Conservation (phyloP, 495 filamentous ascomycete species). For the Aspergillus hancockii region DNA sequence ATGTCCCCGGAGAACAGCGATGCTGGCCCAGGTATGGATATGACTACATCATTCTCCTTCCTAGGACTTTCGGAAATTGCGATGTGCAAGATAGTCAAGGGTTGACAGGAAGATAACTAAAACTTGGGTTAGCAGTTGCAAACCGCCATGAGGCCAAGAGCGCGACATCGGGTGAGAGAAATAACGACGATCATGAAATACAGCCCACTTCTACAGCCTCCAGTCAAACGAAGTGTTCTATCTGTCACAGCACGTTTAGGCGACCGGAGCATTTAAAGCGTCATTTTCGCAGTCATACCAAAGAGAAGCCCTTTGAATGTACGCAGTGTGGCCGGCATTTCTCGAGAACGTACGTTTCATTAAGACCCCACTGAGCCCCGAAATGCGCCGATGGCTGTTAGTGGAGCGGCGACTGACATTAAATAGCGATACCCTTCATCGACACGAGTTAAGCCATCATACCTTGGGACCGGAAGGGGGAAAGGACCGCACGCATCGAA, state of each 20-base stretch:
- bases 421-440: conserved; percentile 55
- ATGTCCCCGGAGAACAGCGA: conserved; percentile 38
- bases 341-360: conserved; percentile 51
- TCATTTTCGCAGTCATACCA: conserved; percentile 70
- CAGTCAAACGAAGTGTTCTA: conserved; percentile 44
- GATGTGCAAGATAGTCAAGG: neutral
- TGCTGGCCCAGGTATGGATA: conserved; percentile 25
- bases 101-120: conserved; percentile 1
- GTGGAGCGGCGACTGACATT: neutral
- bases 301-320: conserved; percentile 70
- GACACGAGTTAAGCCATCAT: conserved; percentile 56
- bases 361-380: neutral
- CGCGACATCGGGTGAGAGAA: conserved; percentile 14
- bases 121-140: conserved; percentile 15
- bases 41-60: neutral
- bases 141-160: conserved; percentile 21
- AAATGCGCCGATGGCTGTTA: neutral
- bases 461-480: conserved; percentile 38
- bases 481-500: conserved; percentile 41
- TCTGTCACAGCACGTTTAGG: conserved; percentile 60
- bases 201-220: conserved; percentile 15
- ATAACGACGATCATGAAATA: conserved; percentile 25
- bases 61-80: neutral
- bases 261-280: conserved; percentile 72
- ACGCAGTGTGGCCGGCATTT: conserved; percentile 67